Base-by-base conservation (phyloP, 148 eudicot species). In the Heliosperma pusillum region DNA sequence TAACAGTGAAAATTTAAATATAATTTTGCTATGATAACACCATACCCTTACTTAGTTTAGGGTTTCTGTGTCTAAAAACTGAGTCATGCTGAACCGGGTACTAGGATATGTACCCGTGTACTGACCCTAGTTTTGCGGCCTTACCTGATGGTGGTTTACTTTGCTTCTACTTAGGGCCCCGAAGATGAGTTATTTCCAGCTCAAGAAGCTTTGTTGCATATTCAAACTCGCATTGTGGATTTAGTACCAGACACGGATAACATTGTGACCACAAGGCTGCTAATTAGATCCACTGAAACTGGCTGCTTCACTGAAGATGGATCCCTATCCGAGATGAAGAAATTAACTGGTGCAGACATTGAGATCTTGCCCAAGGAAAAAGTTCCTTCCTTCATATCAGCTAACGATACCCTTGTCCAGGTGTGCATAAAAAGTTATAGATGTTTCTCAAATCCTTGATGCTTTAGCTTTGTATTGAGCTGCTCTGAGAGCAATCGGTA, bases 111-210 rank as follows among this genome's bases (percentile, higher is more conserved):
- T 36, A 36, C 42, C 42, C 42, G 9, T 36, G 0, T 62, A 53
- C 60, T 61, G n/a, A 2, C 65, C 44, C 50, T 19, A 27, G 17
- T 74, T 55, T 71, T 45, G 9, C 9, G 25, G 40, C 47, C 22
- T 59, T 60, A 2, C 55, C 30, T 73, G 61, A 69, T 52, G 42
- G 26, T 53, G 36, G 69, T 69, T 21, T 69, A 75, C 55, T 68
- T 74, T 68, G 65, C 45, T 59, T 26, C 67, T 77, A 74, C 36
- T n/a, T 73, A 93, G 98, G 98, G 97, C 47, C 98, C 97, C 57
- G 97, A 93, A 60, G 97, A 93, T 77, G 98, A 93, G 78, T 85
- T 93, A 70, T 93, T 93, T 87, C 98, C 98, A 47, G 98, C 98
- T 77, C 98, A 95, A 86, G 98, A 95, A 88, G 97, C 98, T 19